These are phyloP conservation scores for Cladophialophora chaetospira DNA, from an alignment of 2,329 filamentous ascomycete genomes.

Conservation along the genomic window DNA sequence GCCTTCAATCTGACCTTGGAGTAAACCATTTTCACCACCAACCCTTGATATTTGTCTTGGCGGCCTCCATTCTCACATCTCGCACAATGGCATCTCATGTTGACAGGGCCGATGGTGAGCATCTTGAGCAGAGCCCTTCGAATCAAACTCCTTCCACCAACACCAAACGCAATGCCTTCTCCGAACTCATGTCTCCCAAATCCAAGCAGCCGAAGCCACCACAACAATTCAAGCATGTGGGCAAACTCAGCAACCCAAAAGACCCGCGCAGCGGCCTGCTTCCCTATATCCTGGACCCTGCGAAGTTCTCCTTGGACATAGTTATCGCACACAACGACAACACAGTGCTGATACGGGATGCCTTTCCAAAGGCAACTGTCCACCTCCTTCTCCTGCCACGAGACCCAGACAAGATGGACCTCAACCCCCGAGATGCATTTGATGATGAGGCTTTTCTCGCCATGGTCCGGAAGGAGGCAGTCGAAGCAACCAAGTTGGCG, in stretches of 20 bases:
- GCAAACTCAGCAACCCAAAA: conserved; percentile 22
- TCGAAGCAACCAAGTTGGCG: conserved; percentile 66
- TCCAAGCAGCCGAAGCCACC: conserved; percentile 39
- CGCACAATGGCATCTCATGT: not conserved
- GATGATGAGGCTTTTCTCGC: conserved; percentile 69
- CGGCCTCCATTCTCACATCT: no score
- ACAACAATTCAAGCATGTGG: conserved; percentile 18
- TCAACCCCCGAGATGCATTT: conserved; percentile 78
- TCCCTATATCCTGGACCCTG: conserved; percentile 66
- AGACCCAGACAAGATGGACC: conserved; percentile 57
- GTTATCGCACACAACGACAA: conserved; percentile 64
- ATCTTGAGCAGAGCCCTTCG: not conserved
- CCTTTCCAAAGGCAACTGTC: conserved; percentile 80
- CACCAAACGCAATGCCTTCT: conserved; percentile 39
- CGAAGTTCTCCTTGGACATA: conserved; percentile 61
- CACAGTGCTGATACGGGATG: conserved; percentile 77
- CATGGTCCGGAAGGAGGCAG: conserved; percentile 62
- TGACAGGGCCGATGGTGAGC: not conserved
- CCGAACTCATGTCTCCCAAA: conserved; percentile 58
- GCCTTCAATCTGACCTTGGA: no score
- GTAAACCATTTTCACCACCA: no score
- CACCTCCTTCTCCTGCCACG: conserved; percentile 89
- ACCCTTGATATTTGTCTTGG: no score
- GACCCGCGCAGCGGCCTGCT: conserved; percentile 50
- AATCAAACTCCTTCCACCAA: not conserved